These are phyloP conservation scores for Cladophialophora chaetospira DNA, from an alignment of 2,329 filamentous ascomycete genomes.

Conservation along the genomic window DNA sequence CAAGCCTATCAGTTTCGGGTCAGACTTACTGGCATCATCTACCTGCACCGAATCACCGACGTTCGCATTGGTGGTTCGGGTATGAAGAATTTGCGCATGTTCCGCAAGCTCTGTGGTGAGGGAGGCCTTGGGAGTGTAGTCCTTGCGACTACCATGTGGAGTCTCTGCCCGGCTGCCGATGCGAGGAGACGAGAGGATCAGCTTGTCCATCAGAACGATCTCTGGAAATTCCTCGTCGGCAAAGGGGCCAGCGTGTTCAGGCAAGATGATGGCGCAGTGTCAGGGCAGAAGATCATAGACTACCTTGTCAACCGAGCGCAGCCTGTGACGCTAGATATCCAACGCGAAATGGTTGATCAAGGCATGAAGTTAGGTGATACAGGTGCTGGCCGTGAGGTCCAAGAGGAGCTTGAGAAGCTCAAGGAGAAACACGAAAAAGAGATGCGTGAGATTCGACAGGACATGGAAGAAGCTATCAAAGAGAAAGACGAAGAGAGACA, in stretches of 20 bases:
- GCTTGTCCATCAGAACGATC: background rate
- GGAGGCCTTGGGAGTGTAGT: background rate
- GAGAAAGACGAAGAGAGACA: background rate
- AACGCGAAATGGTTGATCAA: background rate
- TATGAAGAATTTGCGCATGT: constrained; percentile 36
- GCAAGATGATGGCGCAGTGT: background rate
- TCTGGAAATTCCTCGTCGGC: background rate
- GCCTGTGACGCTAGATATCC: background rate
- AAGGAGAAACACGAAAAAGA: background rate
- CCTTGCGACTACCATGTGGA: background rate
- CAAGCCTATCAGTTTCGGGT: constrained; percentile 31
- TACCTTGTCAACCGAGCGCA: background rate
- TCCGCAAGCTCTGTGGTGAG: background rate
- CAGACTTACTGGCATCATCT: constrained; percentile 40
- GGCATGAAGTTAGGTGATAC: background rate
- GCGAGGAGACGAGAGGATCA: background rate
- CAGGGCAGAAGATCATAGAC: background rate
- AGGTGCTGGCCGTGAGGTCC: background rate
- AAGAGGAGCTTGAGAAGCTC: background rate
- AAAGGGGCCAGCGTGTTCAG: background rate
- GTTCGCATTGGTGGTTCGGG: constrained; percentile 39
- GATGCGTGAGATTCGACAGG: background rate
- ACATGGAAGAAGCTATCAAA: background rate
- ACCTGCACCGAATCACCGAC: constrained; percentile 44
- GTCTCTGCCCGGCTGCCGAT: background rate